phyloP scores from a whole-genome alignment of 129 eudicot genomes.

The Escallonia rubra region DNA sequence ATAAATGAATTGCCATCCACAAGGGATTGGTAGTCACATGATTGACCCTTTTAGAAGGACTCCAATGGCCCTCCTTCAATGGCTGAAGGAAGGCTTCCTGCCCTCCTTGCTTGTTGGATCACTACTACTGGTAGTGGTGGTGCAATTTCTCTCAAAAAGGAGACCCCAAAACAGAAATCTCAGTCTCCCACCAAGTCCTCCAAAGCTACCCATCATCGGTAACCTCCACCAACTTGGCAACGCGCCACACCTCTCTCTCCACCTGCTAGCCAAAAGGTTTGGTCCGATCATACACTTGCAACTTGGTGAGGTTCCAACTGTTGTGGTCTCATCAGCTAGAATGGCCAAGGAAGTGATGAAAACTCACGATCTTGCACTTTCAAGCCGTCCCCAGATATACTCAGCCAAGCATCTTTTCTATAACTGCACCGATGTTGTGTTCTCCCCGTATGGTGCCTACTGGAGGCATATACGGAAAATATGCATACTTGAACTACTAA shows the following conservation, averaged over 20 bases:
- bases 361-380: slow-evolving; percentile 49
- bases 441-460: background rate
- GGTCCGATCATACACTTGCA: slow-evolving; percentile 58
- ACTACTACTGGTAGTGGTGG: background rate
- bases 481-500: background rate
- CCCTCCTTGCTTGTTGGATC: slow-evolving; percentile 6
- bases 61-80: slow-evolving; percentile 15
- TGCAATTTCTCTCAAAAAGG: background rate
- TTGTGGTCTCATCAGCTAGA: slow-evolving; percentile 53
- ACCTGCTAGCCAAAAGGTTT: slow-evolving; percentile 32
- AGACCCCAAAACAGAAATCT: background rate
- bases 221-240: slow-evolving; percentile 59
- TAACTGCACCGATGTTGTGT: background rate
- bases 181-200: slow-evolving; percentile 67
- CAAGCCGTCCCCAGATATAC: slow-evolving; percentile 41
- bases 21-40: too few relatives aligned
- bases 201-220: slow-evolving; percentile 63
- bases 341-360: slow-evolving; percentile 70
- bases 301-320: slow-evolving; percentile 46
- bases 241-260: slow-evolving; percentile 50
- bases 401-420: slow-evolving; percentile 35
- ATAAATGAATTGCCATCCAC: too few relatives aligned
- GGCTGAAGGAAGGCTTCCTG: slow-evolving; percentile 16
- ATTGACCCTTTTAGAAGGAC: too few relatives aligned
- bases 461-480: background rate